Evolutionary conservation across 768 basidiomycete genomes (phyloP).

Genomic region (Mrakia hoshinonis): DNA sequence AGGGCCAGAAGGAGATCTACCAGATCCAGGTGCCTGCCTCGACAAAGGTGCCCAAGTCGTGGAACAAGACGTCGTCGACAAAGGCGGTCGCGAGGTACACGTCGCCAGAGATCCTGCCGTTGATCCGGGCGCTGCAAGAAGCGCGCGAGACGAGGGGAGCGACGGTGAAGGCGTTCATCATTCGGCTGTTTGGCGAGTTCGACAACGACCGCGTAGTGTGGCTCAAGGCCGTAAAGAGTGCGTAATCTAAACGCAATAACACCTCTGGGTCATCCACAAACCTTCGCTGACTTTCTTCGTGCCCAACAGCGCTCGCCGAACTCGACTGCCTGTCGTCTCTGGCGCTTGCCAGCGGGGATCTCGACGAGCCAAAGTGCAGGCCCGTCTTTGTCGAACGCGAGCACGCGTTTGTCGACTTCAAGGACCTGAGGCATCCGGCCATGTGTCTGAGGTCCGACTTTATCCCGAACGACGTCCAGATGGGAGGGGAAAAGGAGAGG

Average conservation of each 20-base stretch:
- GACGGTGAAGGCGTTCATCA: slow-evolving; percentile 67
- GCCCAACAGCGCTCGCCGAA: slow-evolving; percentile 50
- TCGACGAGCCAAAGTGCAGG: slow-evolving; percentile 89
- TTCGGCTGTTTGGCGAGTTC: slow-evolving; percentile 38
- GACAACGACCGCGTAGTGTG: slow-evolving; percentile 39
- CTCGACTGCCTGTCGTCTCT: slow-evolving; percentile 73
- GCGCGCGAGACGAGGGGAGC: slow-evolving; percentile 77
- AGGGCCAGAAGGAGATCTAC: slow-evolving; percentile 81
- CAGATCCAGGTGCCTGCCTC: slow-evolving; percentile 63
- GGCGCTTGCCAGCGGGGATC: slow-evolving; percentile 74
- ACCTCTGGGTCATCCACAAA: slow-evolving; percentile 58
- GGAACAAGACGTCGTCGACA: slow-evolving; percentile 70
- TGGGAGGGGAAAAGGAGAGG: slow-evolving; percentile 61
- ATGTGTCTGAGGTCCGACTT: slow-evolving; percentile 50
- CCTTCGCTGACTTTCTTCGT: slow-evolving; percentile 47
- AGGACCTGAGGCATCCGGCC: slow-evolving; percentile 44
- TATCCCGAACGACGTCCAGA: slow-evolving; percentile 83
- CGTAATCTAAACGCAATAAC: neutral
- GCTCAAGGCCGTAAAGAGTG: slow-evolving; percentile 35
- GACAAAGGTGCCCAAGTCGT: slow-evolving; percentile 66
- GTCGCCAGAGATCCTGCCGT: slow-evolving; percentile 60
- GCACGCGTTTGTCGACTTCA: slow-evolving; percentile 73
- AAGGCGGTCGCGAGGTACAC: slow-evolving; percentile 71
- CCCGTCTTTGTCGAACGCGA: slow-evolving; percentile 78
- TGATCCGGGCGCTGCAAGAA: slow-evolving; percentile 78